Conservation (phyloP, 2,329 filamentous ascomycete species). For the Nemania sp. region DNA sequence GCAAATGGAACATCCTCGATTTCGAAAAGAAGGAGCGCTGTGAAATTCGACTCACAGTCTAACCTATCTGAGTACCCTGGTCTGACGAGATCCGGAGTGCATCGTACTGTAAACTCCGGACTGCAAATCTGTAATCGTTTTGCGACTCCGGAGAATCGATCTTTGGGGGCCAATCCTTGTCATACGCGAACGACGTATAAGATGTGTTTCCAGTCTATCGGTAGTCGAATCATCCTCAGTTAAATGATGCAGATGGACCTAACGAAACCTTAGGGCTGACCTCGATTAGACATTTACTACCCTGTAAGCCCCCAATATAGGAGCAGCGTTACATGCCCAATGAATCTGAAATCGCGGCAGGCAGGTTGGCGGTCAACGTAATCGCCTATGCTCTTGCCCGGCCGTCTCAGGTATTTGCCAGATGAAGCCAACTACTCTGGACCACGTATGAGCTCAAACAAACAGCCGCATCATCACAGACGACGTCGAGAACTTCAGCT, state of each 20-base stretch:
- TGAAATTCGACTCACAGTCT: too few species aligned
- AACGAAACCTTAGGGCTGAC: conserved; percentile 21
- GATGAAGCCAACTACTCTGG: conserved; percentile 6
- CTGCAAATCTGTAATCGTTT: too few species aligned
- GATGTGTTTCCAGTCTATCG: conserved; percentile 11
- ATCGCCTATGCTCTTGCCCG: conserved; percentile 5
- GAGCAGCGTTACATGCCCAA: conserved; percentile 9
- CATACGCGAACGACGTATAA: conserved; percentile 8
- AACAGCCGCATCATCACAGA: not conserved
- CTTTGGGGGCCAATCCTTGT: not conserved
- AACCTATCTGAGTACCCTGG: too few species aligned
- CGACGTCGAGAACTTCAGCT: not conserved
- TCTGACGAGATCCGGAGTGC: too few species aligned
- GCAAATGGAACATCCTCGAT: too few species aligned
- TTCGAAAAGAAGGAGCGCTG: too few species aligned
- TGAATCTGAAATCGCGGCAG: not conserved
- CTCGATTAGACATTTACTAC: not conserved
- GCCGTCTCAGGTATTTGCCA: not conserved
- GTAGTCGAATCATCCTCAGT: conserved; percentile 16
- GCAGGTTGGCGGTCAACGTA: not conserved
- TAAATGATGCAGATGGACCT: conserved; percentile 10
- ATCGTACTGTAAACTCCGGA: too few species aligned
- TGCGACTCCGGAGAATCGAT: not conserved
- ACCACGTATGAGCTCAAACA: conserved; percentile 9
- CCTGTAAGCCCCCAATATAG: conserved; percentile 3